phyloP scores from a whole-genome alignment of 148 eudicot species.

The Camellia sinensis region DNA sequence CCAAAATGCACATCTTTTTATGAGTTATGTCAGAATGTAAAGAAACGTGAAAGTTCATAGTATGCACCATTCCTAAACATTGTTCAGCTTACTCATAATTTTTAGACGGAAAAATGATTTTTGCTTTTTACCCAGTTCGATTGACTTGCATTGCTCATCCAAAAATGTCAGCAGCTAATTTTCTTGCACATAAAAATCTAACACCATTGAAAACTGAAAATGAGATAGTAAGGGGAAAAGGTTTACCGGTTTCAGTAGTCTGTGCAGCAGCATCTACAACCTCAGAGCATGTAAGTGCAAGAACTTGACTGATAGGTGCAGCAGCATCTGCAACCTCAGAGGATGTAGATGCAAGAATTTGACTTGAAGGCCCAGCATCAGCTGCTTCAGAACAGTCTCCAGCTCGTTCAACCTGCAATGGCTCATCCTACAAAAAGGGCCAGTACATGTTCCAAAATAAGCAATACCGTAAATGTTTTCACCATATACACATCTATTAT shows the following conservation, averaged over 20 bases:
- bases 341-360: background rate
- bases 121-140: background rate
- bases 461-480: background rate
- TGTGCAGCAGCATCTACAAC: constrained; percentile 1
- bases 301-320: background rate
- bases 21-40: background rate
- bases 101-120: background rate
- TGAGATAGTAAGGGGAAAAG: background rate
- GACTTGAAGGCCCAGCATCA: constrained; percentile 13
- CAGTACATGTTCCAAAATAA: background rate
- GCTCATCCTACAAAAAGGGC: background rate
- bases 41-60: background rate
- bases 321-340: constrained; percentile 1
- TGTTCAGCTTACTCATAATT: background rate
- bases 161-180: no score
- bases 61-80: background rate
- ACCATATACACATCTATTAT: background rate
- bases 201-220: background rate
- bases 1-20: background rate
- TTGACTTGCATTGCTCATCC: background rate
- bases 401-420: background rate
- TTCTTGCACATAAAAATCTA: background rate
- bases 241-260: background rate
- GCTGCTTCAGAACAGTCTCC: background rate
- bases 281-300: no score